phyloP scores from a whole-genome alignment of 2,329 filamentous ascomycete species.

The Xylaria sp. region DNA sequence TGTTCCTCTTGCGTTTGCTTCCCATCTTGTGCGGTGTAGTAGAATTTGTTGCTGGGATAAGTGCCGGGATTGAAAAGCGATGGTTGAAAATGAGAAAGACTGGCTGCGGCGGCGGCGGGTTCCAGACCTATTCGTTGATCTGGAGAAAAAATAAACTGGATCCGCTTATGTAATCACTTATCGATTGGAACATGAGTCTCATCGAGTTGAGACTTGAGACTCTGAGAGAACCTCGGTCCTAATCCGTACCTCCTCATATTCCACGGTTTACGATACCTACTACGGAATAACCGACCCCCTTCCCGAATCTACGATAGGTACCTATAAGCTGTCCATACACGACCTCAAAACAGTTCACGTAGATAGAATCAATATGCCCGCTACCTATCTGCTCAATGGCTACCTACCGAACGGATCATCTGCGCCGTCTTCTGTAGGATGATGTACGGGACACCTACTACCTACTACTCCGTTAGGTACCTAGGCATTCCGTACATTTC shows the following conservation, averaged over 20 bases:
- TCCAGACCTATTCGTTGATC: not conserved
- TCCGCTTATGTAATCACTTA: not conserved
- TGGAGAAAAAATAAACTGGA: constrained; percentile 20
- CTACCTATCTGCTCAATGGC: no score
- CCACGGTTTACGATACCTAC: no score
- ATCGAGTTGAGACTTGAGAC: not conserved
- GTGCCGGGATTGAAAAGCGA: constrained; percentile 6
- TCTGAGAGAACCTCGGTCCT: not conserved
- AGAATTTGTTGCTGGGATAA: not conserved
- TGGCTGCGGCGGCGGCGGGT: not conserved
- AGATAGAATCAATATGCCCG: no score
- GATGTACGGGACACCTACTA: no score
- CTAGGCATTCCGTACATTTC: no score
- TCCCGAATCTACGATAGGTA: no score
- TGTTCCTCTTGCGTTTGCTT: constrained; percentile 44
- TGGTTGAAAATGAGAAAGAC: not conserved
- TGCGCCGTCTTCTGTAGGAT: no score
- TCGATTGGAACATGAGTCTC: constrained; percentile 13
- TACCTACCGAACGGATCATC: no score
- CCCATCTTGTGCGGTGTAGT: constrained; percentile 34
- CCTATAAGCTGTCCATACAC: no score
- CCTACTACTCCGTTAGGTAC: no score
- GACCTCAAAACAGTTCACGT: no score
- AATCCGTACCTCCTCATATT: not conserved
- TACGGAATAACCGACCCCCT: no score